Percentiles rank a stretch among this genome's conserved stretches.
These are phyloP conservation scores for Neohortaea acidophila DNA, from an alignment of 495 filamentous ascomycete genomes.

Conservation along the genomic window DNA sequence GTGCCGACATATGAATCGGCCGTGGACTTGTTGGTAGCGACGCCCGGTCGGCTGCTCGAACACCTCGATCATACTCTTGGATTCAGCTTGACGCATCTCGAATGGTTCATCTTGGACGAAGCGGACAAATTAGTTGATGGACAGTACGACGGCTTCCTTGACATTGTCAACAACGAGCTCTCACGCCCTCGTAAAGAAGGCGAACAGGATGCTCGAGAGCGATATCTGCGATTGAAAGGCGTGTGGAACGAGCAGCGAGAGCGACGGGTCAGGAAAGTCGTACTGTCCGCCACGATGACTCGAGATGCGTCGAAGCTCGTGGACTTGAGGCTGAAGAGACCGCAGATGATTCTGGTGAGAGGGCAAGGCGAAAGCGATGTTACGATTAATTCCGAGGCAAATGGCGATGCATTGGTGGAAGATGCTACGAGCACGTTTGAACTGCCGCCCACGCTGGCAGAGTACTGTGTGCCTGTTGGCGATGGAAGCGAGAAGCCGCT, in stretches of 20 bases:
- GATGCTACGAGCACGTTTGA: constrained; percentile 30
- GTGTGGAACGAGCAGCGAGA: constrained; percentile 27
- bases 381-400: no score
- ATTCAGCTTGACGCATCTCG: constrained; percentile 56
- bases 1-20: constrained; percentile 48
- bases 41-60: constrained; percentile 82
- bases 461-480: constrained; percentile 58
- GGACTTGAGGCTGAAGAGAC: constrained; percentile 53
- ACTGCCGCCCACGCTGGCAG: constrained; percentile 53
- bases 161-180: constrained; percentile 5
- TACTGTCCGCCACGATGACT: constrained; percentile 90
- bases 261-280: constrained; percentile 44
- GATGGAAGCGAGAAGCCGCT: constrained; percentile 72
- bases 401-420: constrained; percentile 13
- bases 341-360: constrained; percentile 55
- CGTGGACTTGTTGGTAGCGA: constrained; percentile 81
- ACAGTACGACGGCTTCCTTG: constrained; percentile 49
- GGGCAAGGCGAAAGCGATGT: constrained; percentile 33
- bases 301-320: constrained; percentile 67
- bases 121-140: constrained; percentile 84
- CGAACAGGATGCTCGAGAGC: constrained; percentile 31
- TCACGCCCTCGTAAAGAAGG: neutral
- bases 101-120: constrained; percentile 87
- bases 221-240: constrained; percentile 27
- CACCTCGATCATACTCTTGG: constrained; percentile 71